Percentiles rank a stretch among this genome's conserved stretches.
These are phyloP conservation scores for Reticulomyxa filosa DNA, from an alignment of 78 protist species.

Conservation along the genomic window DNA sequence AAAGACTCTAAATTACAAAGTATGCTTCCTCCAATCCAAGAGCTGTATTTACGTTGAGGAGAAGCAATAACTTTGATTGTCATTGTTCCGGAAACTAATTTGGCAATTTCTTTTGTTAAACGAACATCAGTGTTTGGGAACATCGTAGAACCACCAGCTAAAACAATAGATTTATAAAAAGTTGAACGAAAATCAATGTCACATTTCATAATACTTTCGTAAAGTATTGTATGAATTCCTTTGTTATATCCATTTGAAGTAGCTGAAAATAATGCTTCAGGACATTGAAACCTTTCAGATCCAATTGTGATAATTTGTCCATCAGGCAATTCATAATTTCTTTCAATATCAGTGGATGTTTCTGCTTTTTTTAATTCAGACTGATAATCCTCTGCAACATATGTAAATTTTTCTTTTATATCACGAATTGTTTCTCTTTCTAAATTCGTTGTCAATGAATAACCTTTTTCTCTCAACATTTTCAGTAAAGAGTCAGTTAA, in stretches of 20 bases:
- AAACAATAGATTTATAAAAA: constrained; percentile 62
- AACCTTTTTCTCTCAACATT: constrained; percentile 69
- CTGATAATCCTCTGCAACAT: constrained; percentile 43
- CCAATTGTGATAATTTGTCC: constrained; percentile 65
- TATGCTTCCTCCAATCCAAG: constrained; percentile 68
- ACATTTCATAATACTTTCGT: constrained; percentile 51
- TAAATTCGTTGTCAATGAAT: constrained; percentile 75
- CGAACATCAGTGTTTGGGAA: constrained; percentile 68
- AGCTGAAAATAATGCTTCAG: constrained; percentile 81
- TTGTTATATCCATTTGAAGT: constrained; percentile 40
- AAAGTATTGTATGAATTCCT: constrained; percentile 64
- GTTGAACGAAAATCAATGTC: constrained; percentile 75
- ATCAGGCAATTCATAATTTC: constrained; percentile 58
- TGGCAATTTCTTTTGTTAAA: constrained; percentile 55
- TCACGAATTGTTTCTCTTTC: constrained; percentile 71
- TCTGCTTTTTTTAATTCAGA: constrained; percentile 29
- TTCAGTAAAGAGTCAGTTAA: constrained; percentile 63
- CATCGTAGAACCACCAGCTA: constrained; percentile 78
- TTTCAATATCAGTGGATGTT: constrained; percentile 28
- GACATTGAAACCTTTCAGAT: constrained; percentile 70
- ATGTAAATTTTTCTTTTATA: constrained; percentile 55
- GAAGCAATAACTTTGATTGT: constrained; percentile 48
- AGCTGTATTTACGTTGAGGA: constrained; percentile 45
- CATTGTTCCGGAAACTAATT: constrained; percentile 35
- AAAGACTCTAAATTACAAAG: constrained; percentile 54